A percentile compares a stretch with the other conserved stretches of the same genome.
Conservation (phyloP, 176 grass and related monocot species). For the Leersia perrieri region DNA sequence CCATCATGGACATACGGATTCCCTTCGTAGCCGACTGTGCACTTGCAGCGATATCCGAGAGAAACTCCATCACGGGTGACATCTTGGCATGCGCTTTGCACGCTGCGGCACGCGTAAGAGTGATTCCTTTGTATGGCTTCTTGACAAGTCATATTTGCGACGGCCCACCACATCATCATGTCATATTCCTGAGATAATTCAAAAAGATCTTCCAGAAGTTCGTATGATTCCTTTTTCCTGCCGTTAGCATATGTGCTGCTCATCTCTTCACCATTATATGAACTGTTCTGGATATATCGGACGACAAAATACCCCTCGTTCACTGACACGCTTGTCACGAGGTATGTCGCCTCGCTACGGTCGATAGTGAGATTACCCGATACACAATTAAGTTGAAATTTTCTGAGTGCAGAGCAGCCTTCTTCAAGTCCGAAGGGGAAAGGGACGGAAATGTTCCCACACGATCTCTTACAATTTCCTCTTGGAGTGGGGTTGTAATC, state of each 20-base stretch:
- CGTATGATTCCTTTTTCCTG: no score
- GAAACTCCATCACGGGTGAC: background rate
- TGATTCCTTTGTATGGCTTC: background rate
- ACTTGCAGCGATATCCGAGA: conserved; percentile 48
- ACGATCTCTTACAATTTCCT: background rate
- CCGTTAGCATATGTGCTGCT: no score
- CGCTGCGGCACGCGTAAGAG: background rate
- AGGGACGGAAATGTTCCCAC: conserved; percentile 17
- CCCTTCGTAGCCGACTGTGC: conserved; percentile 16
- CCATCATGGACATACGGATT: conserved; percentile 43
- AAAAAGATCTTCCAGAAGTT: background rate
- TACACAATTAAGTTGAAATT: conserved; percentile 9
- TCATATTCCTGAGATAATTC: conserved; percentile 23
- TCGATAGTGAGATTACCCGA: background rate
- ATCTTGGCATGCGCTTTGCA: background rate
- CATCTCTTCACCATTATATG: no score
- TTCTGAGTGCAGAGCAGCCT: background rate
- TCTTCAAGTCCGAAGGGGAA: conserved; percentile 39
- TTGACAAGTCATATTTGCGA: background rate
- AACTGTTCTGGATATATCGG: background rate
- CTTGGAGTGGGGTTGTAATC: background rate
- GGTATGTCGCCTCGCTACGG: fast-evolving
- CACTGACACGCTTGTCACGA: background rate
- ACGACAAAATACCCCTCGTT: conserved; percentile 13
- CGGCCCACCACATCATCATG: background rate